Evolutionary conservation across 805 yeast species (phyloP).

Genomic region (Saccharomycopsis malanga): DNA sequence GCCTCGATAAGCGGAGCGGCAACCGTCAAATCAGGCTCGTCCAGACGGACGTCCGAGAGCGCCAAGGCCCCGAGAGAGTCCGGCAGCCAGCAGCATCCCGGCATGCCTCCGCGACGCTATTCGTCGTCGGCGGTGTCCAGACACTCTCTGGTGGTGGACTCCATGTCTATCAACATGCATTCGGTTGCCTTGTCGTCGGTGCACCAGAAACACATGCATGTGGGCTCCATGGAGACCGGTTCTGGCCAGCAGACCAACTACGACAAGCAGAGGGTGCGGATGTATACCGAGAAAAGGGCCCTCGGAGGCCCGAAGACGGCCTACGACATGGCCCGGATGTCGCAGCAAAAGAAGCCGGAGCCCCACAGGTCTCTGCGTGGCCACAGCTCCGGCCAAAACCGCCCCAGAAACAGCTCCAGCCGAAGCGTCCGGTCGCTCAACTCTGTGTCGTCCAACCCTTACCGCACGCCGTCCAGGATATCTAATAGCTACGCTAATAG

Average conservation of each 20-base stretch:
- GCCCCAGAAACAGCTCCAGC: neutral
- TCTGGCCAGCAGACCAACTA: constrained; percentile 12
- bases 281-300: constrained; percentile 17
- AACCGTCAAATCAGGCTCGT: constrained; percentile 2
- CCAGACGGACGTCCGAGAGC: constrained; percentile 8
- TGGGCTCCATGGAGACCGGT: neutral
- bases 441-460: neutral
- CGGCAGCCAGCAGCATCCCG: too few relatives aligned
- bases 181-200: constrained; percentile 15
- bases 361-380: neutral
- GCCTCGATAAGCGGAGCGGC: constrained; percentile 17
- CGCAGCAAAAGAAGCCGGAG: neutral
- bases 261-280: constrained; percentile 17
- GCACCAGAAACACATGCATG: constrained; percentile 19
- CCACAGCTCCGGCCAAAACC: neutral
- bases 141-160: constrained; percentile 1
- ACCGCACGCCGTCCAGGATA: too few relatives aligned
- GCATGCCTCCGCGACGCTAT: neutral
- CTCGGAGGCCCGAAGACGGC: constrained; percentile 8
- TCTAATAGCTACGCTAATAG: neutral
- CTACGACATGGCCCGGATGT: neutral
- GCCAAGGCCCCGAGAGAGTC: constrained; percentile 3
- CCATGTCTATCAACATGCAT: constrained; percentile 18
- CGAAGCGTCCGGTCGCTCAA: neutral
- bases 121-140: neutral